These are phyloP conservation scores for Nannochloris sp. DNA, from an alignment of 139 green algal species.

Conservation along the genomic window DNA sequence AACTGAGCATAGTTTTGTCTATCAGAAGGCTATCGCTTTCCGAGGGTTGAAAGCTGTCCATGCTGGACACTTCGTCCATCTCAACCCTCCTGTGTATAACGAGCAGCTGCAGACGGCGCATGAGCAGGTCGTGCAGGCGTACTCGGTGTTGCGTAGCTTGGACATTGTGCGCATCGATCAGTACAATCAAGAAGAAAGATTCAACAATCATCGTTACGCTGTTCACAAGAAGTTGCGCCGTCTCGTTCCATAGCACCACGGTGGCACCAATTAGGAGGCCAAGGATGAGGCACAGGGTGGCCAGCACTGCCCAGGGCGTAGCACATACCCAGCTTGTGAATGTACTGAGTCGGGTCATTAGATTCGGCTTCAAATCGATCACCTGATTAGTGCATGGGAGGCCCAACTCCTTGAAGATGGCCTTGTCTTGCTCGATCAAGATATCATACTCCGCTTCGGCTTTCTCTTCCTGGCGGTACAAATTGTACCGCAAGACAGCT, in stretches of 20 bases:
- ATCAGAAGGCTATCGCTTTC: too few species aligned
- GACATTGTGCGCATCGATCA: not conserved
- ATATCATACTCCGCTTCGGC: not conserved
- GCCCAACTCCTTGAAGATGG: not conserved
- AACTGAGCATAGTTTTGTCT: too few species aligned
- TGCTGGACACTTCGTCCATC: not conserved
- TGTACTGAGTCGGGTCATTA: not conserved
- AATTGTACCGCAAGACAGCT: not conserved
- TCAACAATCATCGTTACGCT: slow-evolving; percentile 1
- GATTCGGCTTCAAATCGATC: not conserved
- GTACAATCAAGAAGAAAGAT: not conserved
- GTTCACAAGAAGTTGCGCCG: not conserved
- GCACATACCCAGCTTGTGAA: not conserved
- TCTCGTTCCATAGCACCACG: not conserved
- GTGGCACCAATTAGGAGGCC: not conserved
- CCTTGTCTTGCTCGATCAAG: not conserved
- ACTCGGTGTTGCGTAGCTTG: not conserved
- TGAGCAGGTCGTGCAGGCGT: not conserved
- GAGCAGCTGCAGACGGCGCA: not conserved
- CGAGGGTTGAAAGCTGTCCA: too few species aligned
- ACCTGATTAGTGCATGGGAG: not conserved
- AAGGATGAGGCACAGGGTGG: not conserved
- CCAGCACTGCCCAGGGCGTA: not conserved
- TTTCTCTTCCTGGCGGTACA: not conserved
- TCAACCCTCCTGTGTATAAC: not conserved